Evolutionary conservation across 73 alveolate species (phyloP).

Genomic region (Diophrys appendiculata): DNA sequence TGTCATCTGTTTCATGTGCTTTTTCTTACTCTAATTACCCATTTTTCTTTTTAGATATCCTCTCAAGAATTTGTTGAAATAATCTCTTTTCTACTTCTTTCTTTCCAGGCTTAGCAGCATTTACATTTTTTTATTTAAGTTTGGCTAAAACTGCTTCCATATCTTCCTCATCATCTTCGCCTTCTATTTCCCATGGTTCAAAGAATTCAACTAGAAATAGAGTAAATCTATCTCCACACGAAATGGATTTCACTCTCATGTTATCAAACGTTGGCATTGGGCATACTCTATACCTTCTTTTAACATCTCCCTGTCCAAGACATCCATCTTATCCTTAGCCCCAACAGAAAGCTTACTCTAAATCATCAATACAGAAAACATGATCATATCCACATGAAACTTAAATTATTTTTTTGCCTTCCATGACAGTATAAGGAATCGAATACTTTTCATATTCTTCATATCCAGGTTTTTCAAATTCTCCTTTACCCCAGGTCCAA

Average conservation of each 20-base stretch:
- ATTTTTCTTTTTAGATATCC: too few species aligned
- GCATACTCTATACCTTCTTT: constrained; percentile 24
- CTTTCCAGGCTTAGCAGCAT: too few species aligned
- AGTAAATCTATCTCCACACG: constrained; percentile 51
- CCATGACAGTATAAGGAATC: constrained; percentile 40
- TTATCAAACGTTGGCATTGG: constrained; percentile 40
- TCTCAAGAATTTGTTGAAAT: too few species aligned
- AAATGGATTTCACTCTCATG: constrained; percentile 13
- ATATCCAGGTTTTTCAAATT: constrained; percentile 36
- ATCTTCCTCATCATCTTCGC: too few species aligned
- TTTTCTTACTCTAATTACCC: too few species aligned
- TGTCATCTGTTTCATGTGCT: too few species aligned
- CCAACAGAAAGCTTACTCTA: constrained; percentile 90
- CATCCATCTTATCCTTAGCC: constrained; percentile 96
- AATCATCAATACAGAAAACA: constrained; percentile 84
- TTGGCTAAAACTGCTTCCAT: too few species aligned
- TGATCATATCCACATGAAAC: constrained; percentile 94
- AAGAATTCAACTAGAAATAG: too few species aligned
- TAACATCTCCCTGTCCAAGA: constrained; percentile 85
- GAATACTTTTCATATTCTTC: constrained; percentile 47
- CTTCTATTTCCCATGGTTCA: too few species aligned
- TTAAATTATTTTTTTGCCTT: constrained; percentile 56
- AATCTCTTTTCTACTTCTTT: too few species aligned
- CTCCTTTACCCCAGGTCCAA: constrained; percentile 66
- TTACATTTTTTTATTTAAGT: too few species aligned